Conservation (phyloP, 331 rosid genomes). For the Prunus yedoensis region DNA sequence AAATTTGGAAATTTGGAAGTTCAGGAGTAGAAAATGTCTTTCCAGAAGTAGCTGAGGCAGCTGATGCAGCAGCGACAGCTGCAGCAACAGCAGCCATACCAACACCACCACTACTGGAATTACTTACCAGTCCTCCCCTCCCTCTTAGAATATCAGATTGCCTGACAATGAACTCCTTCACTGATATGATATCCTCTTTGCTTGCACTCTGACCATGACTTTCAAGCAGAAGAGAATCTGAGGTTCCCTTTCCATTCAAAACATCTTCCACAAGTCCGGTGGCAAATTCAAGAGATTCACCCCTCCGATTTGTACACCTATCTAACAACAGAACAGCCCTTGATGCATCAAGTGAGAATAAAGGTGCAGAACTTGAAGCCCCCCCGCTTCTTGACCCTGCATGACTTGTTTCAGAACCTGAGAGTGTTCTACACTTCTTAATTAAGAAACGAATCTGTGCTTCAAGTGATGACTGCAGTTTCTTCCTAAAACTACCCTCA, state of each 20-base stretch:
- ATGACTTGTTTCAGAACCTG: slow-evolving; percentile 70
- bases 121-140: slow-evolving; percentile 59
- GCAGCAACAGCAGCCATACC: slow-evolving; percentile 96
- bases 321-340: slow-evolving; percentile 80
- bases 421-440: slow-evolving; percentile 73
- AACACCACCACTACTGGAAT: slow-evolving; percentile 74
- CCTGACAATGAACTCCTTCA: slow-evolving; percentile 85
- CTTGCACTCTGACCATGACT: slow-evolving; percentile 64
- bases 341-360: slow-evolving; percentile 88
- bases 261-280: slow-evolving; percentile 76
- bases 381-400: slow-evolving; percentile 61
- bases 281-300: slow-evolving; percentile 79
- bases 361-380: slow-evolving; percentile 54
- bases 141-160: slow-evolving; percentile 87
- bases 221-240: slow-evolving; percentile 86
- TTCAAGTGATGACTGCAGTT: slow-evolving; percentile 82
- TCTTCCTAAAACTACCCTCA: slow-evolving; percentile 81
- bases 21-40: slow-evolving; percentile 63
- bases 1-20: slow-evolving; percentile 81
- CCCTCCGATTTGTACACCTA: slow-evolving; percentile 52
- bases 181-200: slow-evolving; percentile 68
- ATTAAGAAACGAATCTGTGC: slow-evolving; percentile 78
- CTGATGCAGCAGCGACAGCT: slow-evolving; percentile 89
- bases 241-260: slow-evolving; percentile 71
- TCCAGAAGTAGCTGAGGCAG: slow-evolving; percentile 74